Conservation (phyloP, 2,329 filamentous ascomycete species). For the Trichoderma oligosporum region DNA sequence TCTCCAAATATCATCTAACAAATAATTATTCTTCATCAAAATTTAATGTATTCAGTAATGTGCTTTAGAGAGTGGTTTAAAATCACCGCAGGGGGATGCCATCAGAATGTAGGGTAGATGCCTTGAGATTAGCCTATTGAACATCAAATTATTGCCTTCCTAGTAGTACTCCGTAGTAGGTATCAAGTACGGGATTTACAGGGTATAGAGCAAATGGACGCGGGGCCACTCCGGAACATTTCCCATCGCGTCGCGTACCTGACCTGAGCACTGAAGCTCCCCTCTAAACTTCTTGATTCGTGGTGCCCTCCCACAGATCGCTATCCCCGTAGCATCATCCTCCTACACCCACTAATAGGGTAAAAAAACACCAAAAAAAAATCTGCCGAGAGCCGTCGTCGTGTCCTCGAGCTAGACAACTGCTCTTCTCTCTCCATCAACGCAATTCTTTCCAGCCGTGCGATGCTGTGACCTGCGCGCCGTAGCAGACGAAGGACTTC, state of each 20-base stretch:
- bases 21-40: too few species aligned
- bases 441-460: constrained; percentile 19
- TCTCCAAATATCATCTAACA: too few species aligned
- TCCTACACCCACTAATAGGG: constrained; percentile 1
- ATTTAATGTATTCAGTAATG: too few species aligned
- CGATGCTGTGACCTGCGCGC: constrained; percentile 27
- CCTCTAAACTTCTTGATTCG: constrained; percentile 11
- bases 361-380: background rate
- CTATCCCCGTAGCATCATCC: constrained; percentile 13
- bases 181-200: too few species aligned
- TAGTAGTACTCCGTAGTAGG: too few species aligned
- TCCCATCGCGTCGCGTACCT: constrained; percentile 16
- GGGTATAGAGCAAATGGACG: too few species aligned
- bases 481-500: constrained; percentile 22
- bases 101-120: too few species aligned
- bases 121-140: too few species aligned
- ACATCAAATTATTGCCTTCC: too few species aligned
- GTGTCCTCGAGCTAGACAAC: constrained; percentile 1
- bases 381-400: constrained; percentile 6
- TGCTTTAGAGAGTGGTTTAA: too few species aligned
- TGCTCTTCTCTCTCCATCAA: constrained; percentile 5
- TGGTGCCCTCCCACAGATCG: constrained; percentile 9
- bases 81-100: too few species aligned
- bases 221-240: constrained; percentile 17
- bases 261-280: constrained; percentile 13